Conservation (phyloP, 2,329 filamentous ascomycete genomes). For the Trichoderma pleuroti region DNA sequence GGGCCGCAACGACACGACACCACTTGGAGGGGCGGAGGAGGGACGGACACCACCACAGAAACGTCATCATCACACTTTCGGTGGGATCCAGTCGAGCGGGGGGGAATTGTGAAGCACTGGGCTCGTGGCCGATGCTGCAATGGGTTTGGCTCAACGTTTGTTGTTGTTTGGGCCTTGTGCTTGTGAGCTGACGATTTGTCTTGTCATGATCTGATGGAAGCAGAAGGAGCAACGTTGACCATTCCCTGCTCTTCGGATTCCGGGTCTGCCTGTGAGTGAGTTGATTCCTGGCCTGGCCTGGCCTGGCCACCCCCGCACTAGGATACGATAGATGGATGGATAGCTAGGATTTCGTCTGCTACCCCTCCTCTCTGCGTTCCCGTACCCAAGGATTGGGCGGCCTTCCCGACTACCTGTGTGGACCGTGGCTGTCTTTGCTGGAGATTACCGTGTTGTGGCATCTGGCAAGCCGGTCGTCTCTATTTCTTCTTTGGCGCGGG, state of each 20-base stretch:
- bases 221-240: background rate
- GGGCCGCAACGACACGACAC: background rate
- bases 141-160: background rate
- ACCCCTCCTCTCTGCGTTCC: background rate
- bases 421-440: constrained; percentile 11
- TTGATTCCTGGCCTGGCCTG: background rate
- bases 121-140: background rate
- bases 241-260: background rate
- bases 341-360: background rate
- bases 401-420: constrained; percentile 14
- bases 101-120: constrained; percentile 4
- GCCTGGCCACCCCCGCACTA: background rate
- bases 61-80: background rate
- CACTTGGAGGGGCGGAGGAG: background rate
- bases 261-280: background rate
- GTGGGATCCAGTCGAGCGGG: background rate
- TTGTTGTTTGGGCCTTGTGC: background rate
- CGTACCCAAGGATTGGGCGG: constrained; percentile 3
- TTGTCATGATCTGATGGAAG: background rate
- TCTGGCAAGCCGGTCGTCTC: constrained; percentile 6
- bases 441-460: constrained; percentile 16
- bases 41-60: background rate
- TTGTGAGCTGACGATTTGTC: background rate
- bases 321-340: background rate
- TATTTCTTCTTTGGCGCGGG: constrained; percentile 10